phyloP scores from a whole-genome alignment of 2,329 filamentous ascomycete genomes.

The Cordyceps tenuipes region DNA sequence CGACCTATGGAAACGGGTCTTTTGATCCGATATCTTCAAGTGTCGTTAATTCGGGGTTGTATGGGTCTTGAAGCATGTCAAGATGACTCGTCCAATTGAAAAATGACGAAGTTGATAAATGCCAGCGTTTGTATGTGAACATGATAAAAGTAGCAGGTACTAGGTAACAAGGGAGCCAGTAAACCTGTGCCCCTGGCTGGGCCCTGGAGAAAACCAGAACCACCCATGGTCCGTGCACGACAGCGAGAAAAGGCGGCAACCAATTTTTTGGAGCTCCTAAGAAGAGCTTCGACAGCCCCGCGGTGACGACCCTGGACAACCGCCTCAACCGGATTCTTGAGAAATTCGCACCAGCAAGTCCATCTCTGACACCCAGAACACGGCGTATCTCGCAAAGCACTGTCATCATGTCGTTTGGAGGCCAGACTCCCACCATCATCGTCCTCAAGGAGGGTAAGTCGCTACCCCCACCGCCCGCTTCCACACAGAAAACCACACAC shows the following conservation, averaged over 20 bases:
- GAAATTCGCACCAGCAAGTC: constrained; percentile 11
- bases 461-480: constrained; percentile 29
- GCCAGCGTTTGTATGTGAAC: no score
- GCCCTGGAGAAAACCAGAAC: constrained; percentile 6
- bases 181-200: no score
- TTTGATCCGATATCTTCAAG: no score
- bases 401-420: constrained; percentile 81
- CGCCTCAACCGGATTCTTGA: constrained; percentile 15
- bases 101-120: no score
- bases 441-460: constrained; percentile 90
- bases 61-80: no score
- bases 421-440: constrained; percentile 95
- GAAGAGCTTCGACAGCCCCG: constrained; percentile 24
- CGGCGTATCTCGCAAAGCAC: constrained; percentile 2
- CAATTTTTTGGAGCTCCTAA: constrained; percentile 42
- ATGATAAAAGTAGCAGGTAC: no score
- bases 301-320: constrained; percentile 17
- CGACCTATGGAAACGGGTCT: no score
- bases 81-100: no score
- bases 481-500: constrained; percentile 10
- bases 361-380: constrained; percentile 4
- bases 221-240: constrained; percentile 16
- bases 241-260: constrained; percentile 34
- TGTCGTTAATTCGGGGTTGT: no score
- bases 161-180: no score